Base-by-base conservation (phyloP, 1,284 basidiomycete species). In the Veloboletus limbatus region DNA sequence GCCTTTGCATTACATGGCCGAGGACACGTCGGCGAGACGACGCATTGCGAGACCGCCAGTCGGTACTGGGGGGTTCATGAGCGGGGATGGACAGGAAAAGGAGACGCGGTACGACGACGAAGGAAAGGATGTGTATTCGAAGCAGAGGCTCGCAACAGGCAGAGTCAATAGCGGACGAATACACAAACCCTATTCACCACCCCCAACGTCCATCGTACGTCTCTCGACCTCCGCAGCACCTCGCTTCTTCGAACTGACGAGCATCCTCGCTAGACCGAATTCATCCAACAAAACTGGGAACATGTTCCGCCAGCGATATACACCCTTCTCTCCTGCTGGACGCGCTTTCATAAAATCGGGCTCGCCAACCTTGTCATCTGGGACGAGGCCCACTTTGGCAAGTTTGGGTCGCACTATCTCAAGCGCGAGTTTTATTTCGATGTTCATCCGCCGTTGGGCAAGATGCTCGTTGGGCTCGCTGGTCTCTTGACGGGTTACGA, bases 341-440 rank as follows among this genome's bases (percentile, higher is more conserved):
- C 96, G 8, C 87, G 96, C 30, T 95, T 92, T 69, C 91, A 95
- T 76, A 81, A 85, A 54, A 99, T 99, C 49, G 96, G 96, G n/a
- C 79, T 83, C 47, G 79, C 89, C 43, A 80, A 88, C 59, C 69
- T 80, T 54, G 96, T 99, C 67, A 85, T 98, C 48, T 99, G 97
- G 96, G 97, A 99, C 69, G 97, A 98, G 74, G 93, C 93, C n/a
- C 93, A 97, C 69, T 97, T 97, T 69, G 93, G 94, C 58, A 97
- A 97, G 70, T 97, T 97, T 69, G 93, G 92, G 45, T 92, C 92
- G 21, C 89, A 97, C 70, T 99, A 99, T 69, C 76, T 99, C 65
- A 93, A 95, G 66, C 88, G 92, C 61, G 88, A 92, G 63, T 97
- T 96, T 74, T 97, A 96, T 72, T 93, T 93, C 65, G 90, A 93